A percentile compares a stretch with the other conserved stretches of the same genome.
phyloP scores from a whole-genome alignment of 768 basidiomycete genomes.

The Phaeolepiota aurea region DNA sequence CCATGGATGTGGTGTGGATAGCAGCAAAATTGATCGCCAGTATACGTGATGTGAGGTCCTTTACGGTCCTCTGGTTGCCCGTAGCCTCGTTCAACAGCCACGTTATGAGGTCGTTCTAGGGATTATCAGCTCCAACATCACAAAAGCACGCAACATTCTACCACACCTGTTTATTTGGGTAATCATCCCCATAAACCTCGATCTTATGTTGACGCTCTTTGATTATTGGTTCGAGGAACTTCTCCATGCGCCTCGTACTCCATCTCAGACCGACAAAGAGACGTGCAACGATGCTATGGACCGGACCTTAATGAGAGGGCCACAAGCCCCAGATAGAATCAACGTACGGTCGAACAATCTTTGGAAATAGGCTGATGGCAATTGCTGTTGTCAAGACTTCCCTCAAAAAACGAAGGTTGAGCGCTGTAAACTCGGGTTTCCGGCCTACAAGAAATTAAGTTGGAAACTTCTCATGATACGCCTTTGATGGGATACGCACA shows the following conservation, averaged over 20 bases:
- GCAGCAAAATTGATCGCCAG: slow-evolving; percentile 24
- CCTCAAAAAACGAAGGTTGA: not conserved
- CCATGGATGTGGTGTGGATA: slow-evolving; percentile 23
- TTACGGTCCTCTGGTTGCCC: slow-evolving; percentile 8
- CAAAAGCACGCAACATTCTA: too few relatives aligned
- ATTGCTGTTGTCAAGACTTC: not conserved
- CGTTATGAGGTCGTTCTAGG: slow-evolving; percentile 21
- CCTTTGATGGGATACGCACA: slow-evolving; percentile 10
- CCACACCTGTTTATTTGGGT: slow-evolving; percentile 23
- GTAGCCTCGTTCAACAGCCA: slow-evolving; percentile 20
- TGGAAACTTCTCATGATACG: not conserved
- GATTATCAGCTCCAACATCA: too few relatives aligned
- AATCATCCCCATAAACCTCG: slow-evolving; percentile 18
- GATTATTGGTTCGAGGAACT: not conserved
- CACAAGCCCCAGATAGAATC: not conserved
- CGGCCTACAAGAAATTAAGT: slow-evolving; percentile 9
- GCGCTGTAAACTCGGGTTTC: slow-evolving; percentile 8
- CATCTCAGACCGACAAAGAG: not conserved
- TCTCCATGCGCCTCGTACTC: not conserved
- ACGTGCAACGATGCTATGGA: not conserved
- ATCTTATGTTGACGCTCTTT: slow-evolving; percentile 12
- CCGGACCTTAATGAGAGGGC: too few relatives aligned
- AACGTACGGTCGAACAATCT: not conserved
- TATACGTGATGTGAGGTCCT: slow-evolving; percentile 12
- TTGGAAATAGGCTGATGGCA: not conserved